Evolutionary conservation across 2,329 filamentous ascomycete genomes (phyloP).

Genomic region (Aspergillus brunneoviolaceus): DNA sequence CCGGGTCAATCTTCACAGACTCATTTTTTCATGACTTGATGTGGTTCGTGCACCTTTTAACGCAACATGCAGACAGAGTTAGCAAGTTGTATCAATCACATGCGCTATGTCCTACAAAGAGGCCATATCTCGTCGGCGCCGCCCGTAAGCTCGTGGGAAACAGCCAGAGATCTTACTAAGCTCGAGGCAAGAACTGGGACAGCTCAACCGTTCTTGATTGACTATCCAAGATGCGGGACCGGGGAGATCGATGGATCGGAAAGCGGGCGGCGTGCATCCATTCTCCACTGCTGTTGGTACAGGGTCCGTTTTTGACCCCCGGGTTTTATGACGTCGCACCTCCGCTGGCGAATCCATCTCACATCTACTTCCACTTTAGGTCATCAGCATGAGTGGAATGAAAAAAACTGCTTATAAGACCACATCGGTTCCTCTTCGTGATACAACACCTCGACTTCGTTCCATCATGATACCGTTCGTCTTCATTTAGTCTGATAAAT

Average conservation of each 20-base stretch:
- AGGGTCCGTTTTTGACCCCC: not conserved
- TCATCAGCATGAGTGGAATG: not conserved
- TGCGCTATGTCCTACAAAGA: too few relatives aligned
- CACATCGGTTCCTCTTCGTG: not conserved
- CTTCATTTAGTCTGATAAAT: not conserved
- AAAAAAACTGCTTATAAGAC: not conserved
- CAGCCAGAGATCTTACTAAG: too few relatives aligned
- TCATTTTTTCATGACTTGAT: too few relatives aligned
- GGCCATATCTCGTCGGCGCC: too few relatives aligned
- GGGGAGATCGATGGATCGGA: not conserved
- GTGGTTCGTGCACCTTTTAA: too few relatives aligned
- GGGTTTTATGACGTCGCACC: conserved; percentile 4
- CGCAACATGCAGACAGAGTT: too few relatives aligned
- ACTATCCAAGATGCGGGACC: not conserved
- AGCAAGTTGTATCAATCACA: too few relatives aligned
- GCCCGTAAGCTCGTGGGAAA: too few relatives aligned
- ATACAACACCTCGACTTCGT: not conserved
- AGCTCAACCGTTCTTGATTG: not conserved
- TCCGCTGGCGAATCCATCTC: not conserved
- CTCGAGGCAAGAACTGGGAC: too few relatives aligned
- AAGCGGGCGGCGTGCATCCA: not conserved
- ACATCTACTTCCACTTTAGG: not conserved
- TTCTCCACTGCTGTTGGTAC: not conserved
- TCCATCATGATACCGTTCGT: not conserved
- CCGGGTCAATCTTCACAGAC: too few relatives aligned